Base-by-base conservation (phyloP, 1,284 basidiomycete genomes). In the Marasmius sp. region DNA sequence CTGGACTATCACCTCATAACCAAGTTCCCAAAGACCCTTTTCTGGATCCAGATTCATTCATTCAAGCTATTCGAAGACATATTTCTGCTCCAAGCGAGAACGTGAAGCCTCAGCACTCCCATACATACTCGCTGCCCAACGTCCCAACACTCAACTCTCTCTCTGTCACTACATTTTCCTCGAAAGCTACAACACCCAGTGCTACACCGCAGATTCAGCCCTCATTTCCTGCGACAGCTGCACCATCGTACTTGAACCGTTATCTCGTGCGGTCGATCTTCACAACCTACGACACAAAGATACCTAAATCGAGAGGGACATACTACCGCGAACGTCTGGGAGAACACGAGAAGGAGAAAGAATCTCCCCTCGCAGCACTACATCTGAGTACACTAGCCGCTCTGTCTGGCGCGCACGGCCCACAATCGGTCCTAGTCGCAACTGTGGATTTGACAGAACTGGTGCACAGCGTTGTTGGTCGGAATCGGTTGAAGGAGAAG, bases 11-110 rank as follows among this genome's bases (percentile, higher is more conserved):
- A 69, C 45, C 39, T 50, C 50, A 33, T 33, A 10, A 57, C 57
- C 37, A 59, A 60, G 75, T 88, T 33, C 87, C 91, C 3, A 88
- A 87, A 70, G 91, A 93, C 69, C 91, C 92, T 0, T 92, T 93
- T 70, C 72, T 90, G 43, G 82, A 91, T 61, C 87, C 89, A 2
- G 71, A 81, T 49, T 75, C 76, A 8, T 89, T 92, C 57, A 68
- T 78, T 14, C 69, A 70, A 20, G 77, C 77, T 10, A 72, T 87
- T 6, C 74, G 77, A 18, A 62, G 70, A 22, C 61, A 62, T 27
- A 37, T 58, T 10, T 50, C 64, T 3, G 39, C 58, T 18, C 41
- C 60, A 20, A 61, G 59, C 12, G 49, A 60, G 11, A 61, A 59
- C 39, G 39, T 62, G 27, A 64, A 57, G 33, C 59, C 61, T 22